phyloP scores from a whole-genome alignment of 2,329 filamentous ascomycete species.

The Furcasterigmium furcatum region DNA sequence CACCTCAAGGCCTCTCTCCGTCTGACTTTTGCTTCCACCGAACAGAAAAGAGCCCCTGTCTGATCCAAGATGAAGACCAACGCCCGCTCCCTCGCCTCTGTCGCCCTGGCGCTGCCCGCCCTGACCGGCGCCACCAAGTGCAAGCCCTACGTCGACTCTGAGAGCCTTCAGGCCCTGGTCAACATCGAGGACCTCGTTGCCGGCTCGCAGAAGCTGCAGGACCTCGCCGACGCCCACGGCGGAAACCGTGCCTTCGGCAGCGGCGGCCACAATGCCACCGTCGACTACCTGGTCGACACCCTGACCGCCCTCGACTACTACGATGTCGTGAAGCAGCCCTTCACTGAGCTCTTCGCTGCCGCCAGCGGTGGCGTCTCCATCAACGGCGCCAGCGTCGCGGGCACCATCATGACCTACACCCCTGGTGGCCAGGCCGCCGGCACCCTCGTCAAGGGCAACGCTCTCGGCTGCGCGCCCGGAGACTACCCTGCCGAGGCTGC shows the following conservation, averaged over 20 bases:
- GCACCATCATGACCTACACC: conserved; percentile 42
- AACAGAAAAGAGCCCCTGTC: background rate
- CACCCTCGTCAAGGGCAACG: conserved; percentile 41
- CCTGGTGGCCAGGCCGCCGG: conserved; percentile 39
- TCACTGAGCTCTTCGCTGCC: conserved; percentile 33
- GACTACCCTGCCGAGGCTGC: conserved; percentile 51
- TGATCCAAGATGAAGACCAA: conserved; percentile 11
- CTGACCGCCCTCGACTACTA: conserved; percentile 35
- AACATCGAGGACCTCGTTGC: conserved; percentile 33
- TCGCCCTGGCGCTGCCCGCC: conserved; percentile 19
- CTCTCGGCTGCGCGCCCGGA: conserved; percentile 48
- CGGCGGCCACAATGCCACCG: conserved; percentile 41
- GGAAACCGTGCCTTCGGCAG: conserved; percentile 41
- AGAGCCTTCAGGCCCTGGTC: conserved; percentile 29
- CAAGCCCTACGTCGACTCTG: conserved; percentile 30
- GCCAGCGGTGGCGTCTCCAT: conserved; percentile 24
- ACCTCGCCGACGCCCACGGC: conserved; percentile 36
- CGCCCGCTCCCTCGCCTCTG: conserved; percentile 16
- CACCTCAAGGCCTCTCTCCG: background rate
- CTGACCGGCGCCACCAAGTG: conserved; percentile 17
- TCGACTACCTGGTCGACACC: conserved; percentile 39
- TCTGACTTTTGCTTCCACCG: background rate
- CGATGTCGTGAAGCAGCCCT: conserved; percentile 40
- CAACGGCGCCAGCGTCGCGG: conserved; percentile 20
- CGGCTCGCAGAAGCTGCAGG: conserved; percentile 40